Conservation (phyloP, 306 rosid genomes). For the Comarum palustre region DNA sequence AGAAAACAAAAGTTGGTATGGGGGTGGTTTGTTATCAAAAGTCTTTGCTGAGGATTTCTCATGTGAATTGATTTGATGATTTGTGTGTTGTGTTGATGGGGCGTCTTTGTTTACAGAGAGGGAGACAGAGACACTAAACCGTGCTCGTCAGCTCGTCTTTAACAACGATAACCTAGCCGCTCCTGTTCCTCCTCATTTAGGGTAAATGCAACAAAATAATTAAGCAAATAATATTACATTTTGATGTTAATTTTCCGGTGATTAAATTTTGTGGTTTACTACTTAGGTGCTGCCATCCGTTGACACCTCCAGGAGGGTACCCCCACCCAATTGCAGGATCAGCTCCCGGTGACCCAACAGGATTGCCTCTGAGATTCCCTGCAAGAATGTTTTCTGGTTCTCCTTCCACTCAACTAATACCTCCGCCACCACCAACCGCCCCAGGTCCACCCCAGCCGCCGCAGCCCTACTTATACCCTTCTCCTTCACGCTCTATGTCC, state of each 20-base stretch:
- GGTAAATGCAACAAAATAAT: conserved; percentile 35
- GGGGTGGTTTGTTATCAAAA: not conserved
- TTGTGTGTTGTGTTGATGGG: conserved; percentile 20
- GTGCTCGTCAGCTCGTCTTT: conserved; percentile 93
- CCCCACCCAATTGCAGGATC: conserved; percentile 47
- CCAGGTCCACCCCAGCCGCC: conserved; percentile 17
- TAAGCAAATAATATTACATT: too few relatives aligned
- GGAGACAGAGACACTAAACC: conserved; percentile 96
- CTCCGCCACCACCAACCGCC: conserved; percentile 29
- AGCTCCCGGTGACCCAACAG: conserved; percentile 43
- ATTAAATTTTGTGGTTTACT: not conserved
- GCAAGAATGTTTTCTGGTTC: conserved; percentile 66
- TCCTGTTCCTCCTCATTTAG: conserved; percentile 62
- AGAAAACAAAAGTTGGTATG: conserved; percentile 13
- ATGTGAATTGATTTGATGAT: conserved; percentile 30
- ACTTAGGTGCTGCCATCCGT: conserved; percentile 68
- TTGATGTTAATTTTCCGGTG: too few relatives aligned
- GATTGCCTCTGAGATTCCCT: conserved; percentile 63
- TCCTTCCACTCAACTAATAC: conserved; percentile 46
- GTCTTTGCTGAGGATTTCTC: not conserved
- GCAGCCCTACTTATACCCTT: conserved; percentile 51
- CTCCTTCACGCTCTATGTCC: conserved; percentile 47
- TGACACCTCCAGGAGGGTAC: conserved; percentile 45
- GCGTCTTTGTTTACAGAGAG: conserved; percentile 55
- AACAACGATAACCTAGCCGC: conserved; percentile 62